phyloP scores from a whole-genome alignment of 2,329 filamentous ascomycete species.

The Clonostachys chloroleuca region DNA sequence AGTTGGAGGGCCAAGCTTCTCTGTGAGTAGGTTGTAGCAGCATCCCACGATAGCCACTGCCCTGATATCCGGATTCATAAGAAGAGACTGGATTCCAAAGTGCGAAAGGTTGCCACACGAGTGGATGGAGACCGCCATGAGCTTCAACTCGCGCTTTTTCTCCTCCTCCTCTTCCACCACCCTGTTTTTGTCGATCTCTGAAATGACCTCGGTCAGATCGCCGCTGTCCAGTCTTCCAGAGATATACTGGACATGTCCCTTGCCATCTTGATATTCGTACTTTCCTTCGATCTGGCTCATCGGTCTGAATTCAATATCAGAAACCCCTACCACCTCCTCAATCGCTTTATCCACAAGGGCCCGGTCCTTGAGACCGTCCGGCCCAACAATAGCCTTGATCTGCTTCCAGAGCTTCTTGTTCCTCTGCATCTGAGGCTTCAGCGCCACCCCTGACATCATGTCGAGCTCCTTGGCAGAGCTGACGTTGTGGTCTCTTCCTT shows the following conservation, averaged over 20 bases:
- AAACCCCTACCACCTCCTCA: slow-evolving; percentile 23
- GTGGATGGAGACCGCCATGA: slow-evolving; percentile 93
- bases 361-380: slow-evolving; percentile 31
- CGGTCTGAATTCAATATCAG: slow-evolving; percentile 17
- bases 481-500: slow-evolving; percentile 83
- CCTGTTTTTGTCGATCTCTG: slow-evolving; percentile 42
- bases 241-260: slow-evolving; percentile 72
- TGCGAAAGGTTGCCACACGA: slow-evolving; percentile 98
- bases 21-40: slow-evolving; percentile 95
- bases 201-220: slow-evolving; percentile 64
- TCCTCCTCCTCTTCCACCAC: slow-evolving; percentile 7
- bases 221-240: slow-evolving; percentile 71
- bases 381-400: slow-evolving; percentile 32
- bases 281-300: slow-evolving; percentile 23
- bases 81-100: slow-evolving; percentile 81
- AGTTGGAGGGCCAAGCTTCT: slow-evolving; percentile 79
- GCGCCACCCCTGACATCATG: slow-evolving; percentile 70
- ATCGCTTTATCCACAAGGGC: slow-evolving; percentile 23
- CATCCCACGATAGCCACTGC: slow-evolving; percentile 96
- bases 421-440: slow-evolving; percentile 67
- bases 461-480: slow-evolving; percentile 80
- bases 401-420: slow-evolving; percentile 78
- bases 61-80: slow-evolving; percentile 77
- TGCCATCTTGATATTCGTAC: slow-evolving; percentile 55
- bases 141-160: slow-evolving; percentile 32